Evolutionary conservation across 495 filamentous ascomycete genomes (phyloP), one percentile per base, ranked within the genome.

Genomic region (Darksidea phi): DNA sequence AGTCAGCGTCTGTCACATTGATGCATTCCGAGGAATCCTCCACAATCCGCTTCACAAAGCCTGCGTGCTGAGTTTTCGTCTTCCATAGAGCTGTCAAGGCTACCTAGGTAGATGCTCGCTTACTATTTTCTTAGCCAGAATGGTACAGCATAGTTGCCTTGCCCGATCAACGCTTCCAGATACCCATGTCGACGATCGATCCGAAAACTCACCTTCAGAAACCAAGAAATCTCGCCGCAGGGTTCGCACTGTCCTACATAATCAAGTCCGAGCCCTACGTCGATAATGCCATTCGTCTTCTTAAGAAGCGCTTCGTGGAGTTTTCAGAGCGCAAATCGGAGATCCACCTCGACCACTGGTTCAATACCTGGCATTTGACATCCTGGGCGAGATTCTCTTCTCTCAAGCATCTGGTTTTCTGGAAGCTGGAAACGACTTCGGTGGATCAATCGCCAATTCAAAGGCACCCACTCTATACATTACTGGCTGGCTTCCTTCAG

Each of bases 1-100:
- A 74, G 75, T 82, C 54, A 76, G 73, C 51, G 68, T 78, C 28
- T 71, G 74, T 50, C 73, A 82, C 57, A 76, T 77, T 1, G 77
- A 80, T 47, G 75, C 71, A 10, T 66, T 79, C 28, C 66, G 68
- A 24, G 66, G 20, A 28, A 48, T 62, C 8, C 43, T 76, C 0
- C 57, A 67, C 15, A 32, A 48, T 6, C 59, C 63, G 3, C 56
- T 73, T 21, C 59, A 57, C 38, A 76, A 72, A 61, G 60, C 23
- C 7, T 12, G 37, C 15, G 3, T 23, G 10, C n/a, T n/a, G n/a
- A n/a, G n/a, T n/a, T n/a, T n/a, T n/a, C n/a, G n/a, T n/a, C n/a
- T n/a, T n/a, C n/a, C n/a, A n/a, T n/a, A n/a, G n/a, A n/a, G n/a
- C n/a, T n/a, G n/a, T n/a, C n/a, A n/a, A n/a, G n/a, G n/a, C n/a